These are phyloP conservation scores for Zymoseptoria pseudotritici DNA, from an alignment of 2,329 filamentous ascomycete species.

Conservation along the genomic window DNA sequence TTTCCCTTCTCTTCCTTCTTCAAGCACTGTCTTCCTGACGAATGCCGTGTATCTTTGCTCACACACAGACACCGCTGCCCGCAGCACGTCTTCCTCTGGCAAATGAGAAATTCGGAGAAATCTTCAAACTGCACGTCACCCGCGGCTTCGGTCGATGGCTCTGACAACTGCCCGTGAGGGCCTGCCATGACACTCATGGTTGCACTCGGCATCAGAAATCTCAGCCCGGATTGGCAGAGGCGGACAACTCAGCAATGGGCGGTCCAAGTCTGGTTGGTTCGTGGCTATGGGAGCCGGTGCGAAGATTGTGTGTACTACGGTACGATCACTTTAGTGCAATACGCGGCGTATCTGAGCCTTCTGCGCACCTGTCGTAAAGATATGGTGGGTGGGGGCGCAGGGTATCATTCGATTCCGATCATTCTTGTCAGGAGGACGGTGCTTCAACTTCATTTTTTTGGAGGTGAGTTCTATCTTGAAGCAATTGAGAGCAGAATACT, in stretches of 20 bases:
- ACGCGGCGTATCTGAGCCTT: slow-evolving; percentile 63
- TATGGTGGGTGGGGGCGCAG: slow-evolving; percentile 32
- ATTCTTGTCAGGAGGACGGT: slow-evolving; percentile 70
- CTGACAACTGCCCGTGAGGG: slow-evolving; percentile 70
- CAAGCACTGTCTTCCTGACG: slow-evolving; percentile 69
- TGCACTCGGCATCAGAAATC: slow-evolving; percentile 91
- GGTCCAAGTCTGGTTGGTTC: neutral
- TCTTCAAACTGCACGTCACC: slow-evolving; percentile 54
- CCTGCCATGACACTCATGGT: slow-evolving; percentile 71
- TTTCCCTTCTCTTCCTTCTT: slow-evolving; percentile 26
- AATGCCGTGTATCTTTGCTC: slow-evolving; percentile 96
- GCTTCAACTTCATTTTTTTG: slow-evolving; percentile 50
- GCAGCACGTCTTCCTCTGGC: slow-evolving; percentile 39
- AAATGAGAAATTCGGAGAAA: slow-evolving; percentile 99
- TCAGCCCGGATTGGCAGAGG: slow-evolving; percentile 43
- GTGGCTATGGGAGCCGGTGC: slow-evolving; percentile 82
- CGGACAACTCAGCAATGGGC: neutral
- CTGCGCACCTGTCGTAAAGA: slow-evolving; percentile 17
- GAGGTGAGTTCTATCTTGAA: slow-evolving; percentile 5
- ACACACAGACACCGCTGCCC: slow-evolving; percentile 50
- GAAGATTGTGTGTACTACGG: slow-evolving; percentile 67
- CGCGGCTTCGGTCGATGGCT: slow-evolving; percentile 19
- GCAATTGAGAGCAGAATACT: neutral
- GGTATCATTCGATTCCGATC: slow-evolving; percentile 87
- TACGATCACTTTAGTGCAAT: slow-evolving; percentile 81